phyloP scores from a whole-genome alignment of 1,284 basidiomycete species.

The Cutaneotrichosporon cyanovorans region DNA sequence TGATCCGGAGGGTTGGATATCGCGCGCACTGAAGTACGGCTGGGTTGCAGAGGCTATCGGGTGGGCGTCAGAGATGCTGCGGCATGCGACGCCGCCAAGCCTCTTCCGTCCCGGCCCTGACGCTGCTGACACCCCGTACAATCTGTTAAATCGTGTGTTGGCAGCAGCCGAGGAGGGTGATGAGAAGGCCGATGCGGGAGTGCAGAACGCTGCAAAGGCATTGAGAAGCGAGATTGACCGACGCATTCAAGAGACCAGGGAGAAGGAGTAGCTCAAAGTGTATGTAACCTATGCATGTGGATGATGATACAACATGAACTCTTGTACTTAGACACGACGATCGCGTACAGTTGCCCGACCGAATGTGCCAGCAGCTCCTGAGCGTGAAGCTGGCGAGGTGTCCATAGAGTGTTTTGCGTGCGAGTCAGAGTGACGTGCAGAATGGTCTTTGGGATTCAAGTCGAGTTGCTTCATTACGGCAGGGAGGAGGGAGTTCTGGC shows the following conservation, averaged over 20 bases:
- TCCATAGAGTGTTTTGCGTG: too few species aligned
- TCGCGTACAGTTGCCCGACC: slow-evolving; percentile 3
- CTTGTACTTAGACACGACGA: background rate
- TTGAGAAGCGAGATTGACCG: slow-evolving; percentile 24
- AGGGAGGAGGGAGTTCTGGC: slow-evolving; percentile 44
- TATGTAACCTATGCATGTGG: background rate
- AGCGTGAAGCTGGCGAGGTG: too few species aligned
- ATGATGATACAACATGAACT: background rate
- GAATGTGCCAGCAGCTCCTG: background rate
- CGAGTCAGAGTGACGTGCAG: background rate
- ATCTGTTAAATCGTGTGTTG: slow-evolving; percentile 76
- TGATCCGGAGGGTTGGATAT: slow-evolving; percentile 32
- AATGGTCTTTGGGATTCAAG: background rate
- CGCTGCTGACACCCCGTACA: slow-evolving; percentile 70
- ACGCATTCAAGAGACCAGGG: background rate
- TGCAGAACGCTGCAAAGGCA: slow-evolving; percentile 26
- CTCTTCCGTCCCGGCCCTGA: slow-evolving; percentile 54
- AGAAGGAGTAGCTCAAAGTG: background rate
- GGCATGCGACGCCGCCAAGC: slow-evolving; percentile 56
- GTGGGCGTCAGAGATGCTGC: slow-evolving; percentile 61
- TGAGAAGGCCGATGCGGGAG: slow-evolving; percentile 37
- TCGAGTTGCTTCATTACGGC: slow-evolving; percentile 39
- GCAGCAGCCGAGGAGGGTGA: slow-evolving; percentile 56
- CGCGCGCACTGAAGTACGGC: slow-evolving; percentile 57
- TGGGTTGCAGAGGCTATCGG: slow-evolving; percentile 69